These are phyloP conservation scores for Astrothelium subdiscretum DNA, from an alignment of 495 filamentous ascomycete species.

Conservation along the genomic window DNA sequence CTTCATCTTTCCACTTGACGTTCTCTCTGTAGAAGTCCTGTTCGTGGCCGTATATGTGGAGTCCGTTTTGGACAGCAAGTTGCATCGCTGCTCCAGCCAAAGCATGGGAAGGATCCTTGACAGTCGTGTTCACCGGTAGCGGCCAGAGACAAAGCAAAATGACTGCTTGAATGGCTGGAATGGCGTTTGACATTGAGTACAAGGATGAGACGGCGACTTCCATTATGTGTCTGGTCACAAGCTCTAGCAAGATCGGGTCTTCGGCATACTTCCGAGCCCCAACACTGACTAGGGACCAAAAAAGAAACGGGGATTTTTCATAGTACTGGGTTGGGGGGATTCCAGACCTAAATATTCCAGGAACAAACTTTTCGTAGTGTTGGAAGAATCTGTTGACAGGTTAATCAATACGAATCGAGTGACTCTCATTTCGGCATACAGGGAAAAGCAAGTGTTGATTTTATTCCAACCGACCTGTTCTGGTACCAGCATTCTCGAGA, in stretches of 20 bases:
- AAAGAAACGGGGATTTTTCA: background rate
- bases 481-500: background rate
- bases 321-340: background rate
- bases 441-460: background rate
- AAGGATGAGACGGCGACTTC: background rate
- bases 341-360: background rate
- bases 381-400: background rate
- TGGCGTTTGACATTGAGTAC: background rate
- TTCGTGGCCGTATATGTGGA: background rate
- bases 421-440: background rate
- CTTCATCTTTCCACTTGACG: background rate
- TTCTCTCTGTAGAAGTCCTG: background rate
- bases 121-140: background rate
- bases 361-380: background rate
- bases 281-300: background rate
- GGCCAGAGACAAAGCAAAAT: background rate
- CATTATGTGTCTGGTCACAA: background rate
- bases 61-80: background rate
- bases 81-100: background rate
- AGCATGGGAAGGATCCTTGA: background rate
- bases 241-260: background rate
- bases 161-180: background rate
- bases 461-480: background rate
- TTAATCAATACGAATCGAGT: background rate
- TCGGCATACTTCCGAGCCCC: background rate